Percentiles rank a stretch among this genome's conserved stretches.
Evolutionary conservation across 75 land plant genomes (phyloP).

Genomic region (Cryptomeria japonica): DNA sequence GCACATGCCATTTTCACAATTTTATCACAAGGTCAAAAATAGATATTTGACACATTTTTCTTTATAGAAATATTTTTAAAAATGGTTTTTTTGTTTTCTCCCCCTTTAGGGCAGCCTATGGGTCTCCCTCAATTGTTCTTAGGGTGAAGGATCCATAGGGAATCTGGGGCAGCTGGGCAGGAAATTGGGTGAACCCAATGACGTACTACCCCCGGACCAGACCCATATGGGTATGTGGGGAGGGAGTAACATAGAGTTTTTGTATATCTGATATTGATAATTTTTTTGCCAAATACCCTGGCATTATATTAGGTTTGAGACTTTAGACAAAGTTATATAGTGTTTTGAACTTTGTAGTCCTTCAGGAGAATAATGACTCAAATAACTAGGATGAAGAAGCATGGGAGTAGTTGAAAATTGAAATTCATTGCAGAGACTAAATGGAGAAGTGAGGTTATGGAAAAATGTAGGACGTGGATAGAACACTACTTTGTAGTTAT

Average conservation of each 20-base stretch:
- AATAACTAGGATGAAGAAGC: neutral
- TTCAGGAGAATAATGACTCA: neutral
- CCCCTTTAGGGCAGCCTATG: too few species aligned
- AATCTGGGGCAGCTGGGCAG: too few species aligned
- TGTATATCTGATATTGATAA: neutral
- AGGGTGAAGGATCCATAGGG: too few species aligned
- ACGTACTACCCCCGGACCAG: too few species aligned
- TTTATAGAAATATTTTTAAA: too few species aligned
- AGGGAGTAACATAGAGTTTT: neutral
- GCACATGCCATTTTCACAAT: too few species aligned
- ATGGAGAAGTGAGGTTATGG: neutral
- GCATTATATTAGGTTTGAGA: neutral
- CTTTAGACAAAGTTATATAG: neutral
- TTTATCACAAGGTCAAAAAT: too few species aligned
- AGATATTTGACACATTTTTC: too few species aligned
- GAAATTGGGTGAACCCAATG: too few species aligned
- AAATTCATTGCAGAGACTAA: neutral
- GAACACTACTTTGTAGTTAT: neutral
- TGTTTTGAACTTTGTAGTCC: neutral
- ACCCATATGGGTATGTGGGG: too few species aligned
- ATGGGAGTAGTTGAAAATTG: neutral
- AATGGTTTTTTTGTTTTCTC: too few species aligned
- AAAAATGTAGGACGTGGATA: neutral
- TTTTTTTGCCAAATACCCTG: neutral
- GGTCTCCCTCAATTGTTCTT: too few species aligned